Percentiles rank a stretch among this genome's conserved stretches.
Conservation (phyloP, 2,329 filamentous ascomycete genomes). For the Periconia digitata region DNA sequence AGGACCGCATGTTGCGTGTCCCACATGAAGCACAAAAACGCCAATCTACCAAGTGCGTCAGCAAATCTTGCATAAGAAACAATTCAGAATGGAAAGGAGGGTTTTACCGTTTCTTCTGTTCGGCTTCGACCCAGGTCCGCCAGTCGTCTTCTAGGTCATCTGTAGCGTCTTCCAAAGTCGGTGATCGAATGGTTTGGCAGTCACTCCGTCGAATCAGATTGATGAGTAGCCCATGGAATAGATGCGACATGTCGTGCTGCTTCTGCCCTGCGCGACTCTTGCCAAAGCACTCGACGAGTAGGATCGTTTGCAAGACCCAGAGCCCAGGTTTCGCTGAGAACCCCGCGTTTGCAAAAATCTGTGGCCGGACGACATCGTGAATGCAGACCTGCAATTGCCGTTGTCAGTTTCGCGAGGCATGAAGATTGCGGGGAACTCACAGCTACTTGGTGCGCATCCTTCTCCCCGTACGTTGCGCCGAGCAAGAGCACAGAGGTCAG, state of each 20-base stretch:
- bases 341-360: constrained; percentile 59
- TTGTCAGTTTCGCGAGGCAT: background rate
- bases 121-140: constrained; percentile 56
- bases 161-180: constrained; percentile 35
- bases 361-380: constrained; percentile 61
- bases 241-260: constrained; percentile 64
- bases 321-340: constrained; percentile 62
- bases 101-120: constrained; percentile 63
- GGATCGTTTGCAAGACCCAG: constrained; percentile 63
- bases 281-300: constrained; percentile 66
- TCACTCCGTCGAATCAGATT: constrained; percentile 58
- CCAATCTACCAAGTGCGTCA: too few species aligned
- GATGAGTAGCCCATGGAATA: constrained; percentile 60
- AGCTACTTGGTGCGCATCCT: constrained; percentile 61
- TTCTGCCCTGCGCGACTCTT: constrained; percentile 64
- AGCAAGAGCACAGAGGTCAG: constrained; percentile 59
- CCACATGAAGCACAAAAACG: constrained; percentile 66
- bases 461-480: constrained; percentile 63
- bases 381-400: constrained; percentile 53
- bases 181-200: constrained; percentile 51
- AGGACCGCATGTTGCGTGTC: constrained; percentile 66
- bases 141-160: constrained; percentile 52
- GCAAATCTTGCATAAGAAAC: too few species aligned
- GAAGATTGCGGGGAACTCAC: constrained; percentile 28
- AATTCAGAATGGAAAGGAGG: too few species aligned